These are phyloP conservation scores for Leishmania arabica DNA, from an alignment of 208 protist species.

Conservation along the genomic window DNA sequence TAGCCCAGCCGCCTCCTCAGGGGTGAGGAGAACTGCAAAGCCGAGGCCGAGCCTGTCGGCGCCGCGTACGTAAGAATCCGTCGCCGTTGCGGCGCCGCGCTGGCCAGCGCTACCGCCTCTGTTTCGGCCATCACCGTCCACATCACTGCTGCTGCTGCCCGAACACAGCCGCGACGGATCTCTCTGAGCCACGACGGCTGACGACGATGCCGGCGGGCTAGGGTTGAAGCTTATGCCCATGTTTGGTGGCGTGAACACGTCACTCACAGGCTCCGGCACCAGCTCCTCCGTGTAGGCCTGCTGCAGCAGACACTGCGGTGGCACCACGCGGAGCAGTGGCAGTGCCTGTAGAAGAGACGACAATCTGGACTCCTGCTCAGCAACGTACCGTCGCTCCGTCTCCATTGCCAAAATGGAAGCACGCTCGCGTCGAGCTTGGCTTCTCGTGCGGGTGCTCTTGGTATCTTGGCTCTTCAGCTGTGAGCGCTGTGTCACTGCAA, in stretches of 20 bases:
- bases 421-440: conserved; percentile 21
- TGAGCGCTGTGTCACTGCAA: neutral
- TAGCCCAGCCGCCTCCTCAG: neutral
- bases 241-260: neutral
- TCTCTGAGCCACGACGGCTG: neutral
- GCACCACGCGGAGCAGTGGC: conserved; percentile 37
- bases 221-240: neutral
- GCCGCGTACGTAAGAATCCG: neutral
- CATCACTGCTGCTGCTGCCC: neutral
- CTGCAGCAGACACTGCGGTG: conserved; percentile 31
- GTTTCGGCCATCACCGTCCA: neutral
- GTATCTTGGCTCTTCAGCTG: conserved; percentile 1
- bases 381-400: conserved; percentile 24
- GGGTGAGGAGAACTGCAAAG: neutral
- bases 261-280: neutral
- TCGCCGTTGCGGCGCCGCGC: neutral
- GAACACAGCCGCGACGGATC: neutral
- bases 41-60: conserved; percentile 1
- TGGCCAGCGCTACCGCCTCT: neutral
- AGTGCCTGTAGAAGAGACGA: conserved; percentile 17
- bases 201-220: neutral
- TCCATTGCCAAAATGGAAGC: conserved; percentile 17
- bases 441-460: neutral
- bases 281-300: conserved; percentile 33
- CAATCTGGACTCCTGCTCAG: conserved; percentile 30